Percentiles rank a stretch among this genome's conserved stretches.
phyloP scores from a whole-genome alignment of 2,329 filamentous ascomycete species.

The Pseudogymnoascus sp. region DNA sequence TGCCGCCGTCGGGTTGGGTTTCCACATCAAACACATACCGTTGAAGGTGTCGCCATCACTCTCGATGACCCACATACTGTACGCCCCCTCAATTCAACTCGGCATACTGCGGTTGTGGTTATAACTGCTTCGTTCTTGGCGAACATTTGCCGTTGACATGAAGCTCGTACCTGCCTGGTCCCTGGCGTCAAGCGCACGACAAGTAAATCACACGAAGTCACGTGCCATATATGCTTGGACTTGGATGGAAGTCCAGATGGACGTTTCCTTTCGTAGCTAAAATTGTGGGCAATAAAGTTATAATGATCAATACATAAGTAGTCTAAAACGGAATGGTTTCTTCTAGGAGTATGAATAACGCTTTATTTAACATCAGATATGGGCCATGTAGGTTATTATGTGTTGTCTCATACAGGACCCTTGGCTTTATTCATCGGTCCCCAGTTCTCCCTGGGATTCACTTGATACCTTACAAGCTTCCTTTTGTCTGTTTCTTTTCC shows the following conservation, averaged over 20 bases:
- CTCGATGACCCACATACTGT: constrained; percentile 45
- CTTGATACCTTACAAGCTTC: constrained; percentile 76
- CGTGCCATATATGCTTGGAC: background rate
- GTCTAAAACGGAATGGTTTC: background rate
- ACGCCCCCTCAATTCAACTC: background rate
- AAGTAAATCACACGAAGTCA: constrained; percentile 5
- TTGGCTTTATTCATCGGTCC: constrained; percentile 51
- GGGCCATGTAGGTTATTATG: background rate
- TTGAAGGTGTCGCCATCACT: constrained; percentile 47
- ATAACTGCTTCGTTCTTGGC: background rate
- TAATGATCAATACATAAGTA: background rate
- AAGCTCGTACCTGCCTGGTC: background rate
- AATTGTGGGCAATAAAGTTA: background rate
- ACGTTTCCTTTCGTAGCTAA: background rate
- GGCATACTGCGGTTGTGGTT: background rate
- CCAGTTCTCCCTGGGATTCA: constrained; percentile 89
- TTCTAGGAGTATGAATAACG: background rate
- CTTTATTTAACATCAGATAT: background rate
- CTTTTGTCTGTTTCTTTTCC: constrained; percentile 61
- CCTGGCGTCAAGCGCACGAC: background rate
- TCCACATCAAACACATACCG: constrained; percentile 27
- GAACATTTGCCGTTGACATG: background rate
- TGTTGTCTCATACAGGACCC: constrained; percentile 14
- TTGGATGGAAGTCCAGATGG: background rate
- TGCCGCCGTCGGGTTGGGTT: background rate